Evolutionary conservation across 2,329 filamentous ascomycete genomes (phyloP).

Genomic region (Nannizzia gypsea): DNA sequence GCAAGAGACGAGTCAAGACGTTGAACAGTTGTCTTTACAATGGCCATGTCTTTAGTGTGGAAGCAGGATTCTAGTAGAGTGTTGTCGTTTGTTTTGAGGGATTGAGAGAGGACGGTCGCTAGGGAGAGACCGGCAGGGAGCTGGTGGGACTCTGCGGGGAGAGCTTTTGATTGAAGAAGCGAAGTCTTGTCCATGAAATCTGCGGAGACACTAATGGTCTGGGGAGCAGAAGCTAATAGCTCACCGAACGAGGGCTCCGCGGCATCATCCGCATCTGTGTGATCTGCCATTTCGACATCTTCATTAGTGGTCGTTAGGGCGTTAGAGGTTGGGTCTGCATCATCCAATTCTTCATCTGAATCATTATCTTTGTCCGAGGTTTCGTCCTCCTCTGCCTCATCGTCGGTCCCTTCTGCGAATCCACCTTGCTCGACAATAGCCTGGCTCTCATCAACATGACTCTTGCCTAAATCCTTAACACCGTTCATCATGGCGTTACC

Average conservation of each 20-base stretch:
- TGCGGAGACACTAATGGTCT: constrained; percentile 60
- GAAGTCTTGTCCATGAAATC: constrained; percentile 37
- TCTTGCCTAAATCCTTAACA: constrained; percentile 39
- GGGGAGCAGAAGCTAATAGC: constrained; percentile 56
- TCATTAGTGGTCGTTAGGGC: constrained; percentile 9
- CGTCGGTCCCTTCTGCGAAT: constrained; percentile 32
- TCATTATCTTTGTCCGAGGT: constrained; percentile 22
- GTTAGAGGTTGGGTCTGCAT: constrained; percentile 6
- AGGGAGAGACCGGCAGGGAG: constrained; percentile 66
- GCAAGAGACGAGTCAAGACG: constrained; percentile 78
- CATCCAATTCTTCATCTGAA: constrained; percentile 10
- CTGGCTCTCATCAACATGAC: constrained; percentile 46
- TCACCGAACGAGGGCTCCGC: constrained; percentile 73
- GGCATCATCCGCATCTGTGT: constrained; percentile 34
- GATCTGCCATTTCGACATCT: constrained; percentile 27
- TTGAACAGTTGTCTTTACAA: constrained; percentile 79
- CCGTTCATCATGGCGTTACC: constrained; percentile 43
- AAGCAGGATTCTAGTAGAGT: constrained; percentile 87
- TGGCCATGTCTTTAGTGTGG: constrained; percentile 61
- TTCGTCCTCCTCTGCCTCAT: constrained; percentile 22
- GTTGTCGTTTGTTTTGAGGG: constrained; percentile 81
- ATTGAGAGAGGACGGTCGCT: constrained; percentile 83
- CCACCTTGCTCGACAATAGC: constrained; percentile 42
- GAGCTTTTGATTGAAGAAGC: constrained; percentile 28
- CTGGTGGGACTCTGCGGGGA: constrained; percentile 40